phyloP scores from a whole-genome alignment of 225 moss, liverwort and hornwort species.

The Lunularia cruciata region DNA sequence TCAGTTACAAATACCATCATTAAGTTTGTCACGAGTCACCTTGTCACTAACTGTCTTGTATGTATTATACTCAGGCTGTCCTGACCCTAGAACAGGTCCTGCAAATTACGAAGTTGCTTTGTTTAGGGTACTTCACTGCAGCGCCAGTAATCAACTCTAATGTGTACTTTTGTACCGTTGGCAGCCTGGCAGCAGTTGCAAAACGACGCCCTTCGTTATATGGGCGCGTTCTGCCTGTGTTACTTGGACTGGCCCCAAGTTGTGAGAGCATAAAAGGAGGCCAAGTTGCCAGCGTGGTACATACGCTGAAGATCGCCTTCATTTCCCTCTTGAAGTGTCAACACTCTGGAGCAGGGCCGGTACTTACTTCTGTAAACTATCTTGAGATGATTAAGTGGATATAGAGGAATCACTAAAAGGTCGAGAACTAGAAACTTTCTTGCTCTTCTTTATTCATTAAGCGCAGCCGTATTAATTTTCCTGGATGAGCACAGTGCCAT shows the following conservation, averaged over 20 bases:
- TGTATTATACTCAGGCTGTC: too few relatives aligned
- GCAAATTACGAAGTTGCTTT: too few relatives aligned
- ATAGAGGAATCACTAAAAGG: background rate
- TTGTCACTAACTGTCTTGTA: too few relatives aligned
- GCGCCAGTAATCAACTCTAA: too few relatives aligned
- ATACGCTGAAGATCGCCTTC: slow-evolving; percentile 88
- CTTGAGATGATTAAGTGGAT: too few relatives aligned
- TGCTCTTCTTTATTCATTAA: too few relatives aligned
- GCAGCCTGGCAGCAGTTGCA: slow-evolving; percentile 97
- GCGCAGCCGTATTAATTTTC: too few relatives aligned
- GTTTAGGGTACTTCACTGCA: too few relatives aligned
- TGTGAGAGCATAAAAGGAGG: slow-evolving; percentile 97
- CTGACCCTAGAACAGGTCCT: too few relatives aligned
- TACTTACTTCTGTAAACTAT: slow-evolving; percentile 45
- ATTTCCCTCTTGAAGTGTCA: slow-evolving; percentile 92
- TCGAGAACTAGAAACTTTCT: background rate
- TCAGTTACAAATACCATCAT: too few relatives aligned
- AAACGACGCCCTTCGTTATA: slow-evolving; percentile 93
- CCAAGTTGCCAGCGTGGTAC: slow-evolving; percentile 96
- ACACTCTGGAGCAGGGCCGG: slow-evolving; percentile 93
- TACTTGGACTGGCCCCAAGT: slow-evolving; percentile 87
- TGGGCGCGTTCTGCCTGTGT: slow-evolving; percentile 95
- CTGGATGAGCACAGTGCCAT: too few relatives aligned
- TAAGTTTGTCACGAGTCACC: too few relatives aligned
- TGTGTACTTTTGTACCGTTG: slow-evolving; percentile 40